Evolutionary conservation across 805 yeast genomes (phyloP), one percentile per base, ranked within the genome.

Genomic region (Tetrapisispora namnaoensis): DNA sequence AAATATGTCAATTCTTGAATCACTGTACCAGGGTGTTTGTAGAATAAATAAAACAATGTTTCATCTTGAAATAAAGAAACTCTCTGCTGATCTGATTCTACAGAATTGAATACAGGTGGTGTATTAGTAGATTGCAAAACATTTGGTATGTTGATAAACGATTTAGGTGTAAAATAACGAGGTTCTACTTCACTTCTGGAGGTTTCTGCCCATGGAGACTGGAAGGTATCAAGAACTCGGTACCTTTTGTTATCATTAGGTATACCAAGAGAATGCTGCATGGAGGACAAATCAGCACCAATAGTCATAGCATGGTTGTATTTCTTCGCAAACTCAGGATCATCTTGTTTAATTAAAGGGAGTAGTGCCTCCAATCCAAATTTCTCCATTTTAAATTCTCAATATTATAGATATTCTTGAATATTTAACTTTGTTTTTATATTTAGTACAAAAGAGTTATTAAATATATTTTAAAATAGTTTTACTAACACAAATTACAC

Each of bases 201-300:
- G 1, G 96, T 86, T 61, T 93, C 98, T 37, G 85, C 75, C 98
- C 99, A 91, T 13, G 99, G 99, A 2, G 95, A 85, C 22, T 95
- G 83, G 60, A 91, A 80, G 8, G 82, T 79, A 54, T 76, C 68
- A 44, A 66, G 45, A 8, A 63, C 65, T 42, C 61, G 49, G 37
- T 56, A 58, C 43, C 60, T 55, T 35, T 54, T 50, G 37, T 59
- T 55, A 37, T 55, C 58, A 21, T 56, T 50, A 24, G 66, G 60
- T 40, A 65, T 61, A 8, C 66, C 67, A 16, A 65, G 47, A 16
- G 69, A 65, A 50, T 63, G 61, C 44, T 61, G 46, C 61, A 65
- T 61, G 4, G 68, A 61, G 8, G 67, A 55, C 37, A 65, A 53
- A 46, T 65, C 69, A 35, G 66, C 61, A 44, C 69, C 69, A 21